Evolutionary conservation across 495 filamentous ascomycete genomes (phyloP), one percentile per base, ranked within the genome.

Genomic region (Durotheca rogersii): DNA sequence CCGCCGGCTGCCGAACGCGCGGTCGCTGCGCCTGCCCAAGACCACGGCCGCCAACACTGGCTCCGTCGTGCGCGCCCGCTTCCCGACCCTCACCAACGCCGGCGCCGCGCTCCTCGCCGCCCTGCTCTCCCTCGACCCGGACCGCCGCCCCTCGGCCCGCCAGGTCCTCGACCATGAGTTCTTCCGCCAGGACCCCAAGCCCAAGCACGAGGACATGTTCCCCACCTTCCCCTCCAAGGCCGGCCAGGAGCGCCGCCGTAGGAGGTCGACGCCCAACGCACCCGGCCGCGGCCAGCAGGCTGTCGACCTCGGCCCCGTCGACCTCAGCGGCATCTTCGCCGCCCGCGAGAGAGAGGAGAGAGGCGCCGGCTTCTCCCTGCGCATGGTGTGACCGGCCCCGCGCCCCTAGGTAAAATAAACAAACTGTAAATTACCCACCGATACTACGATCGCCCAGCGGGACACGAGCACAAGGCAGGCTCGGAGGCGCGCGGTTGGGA

Each of bases 171-270:
- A 75, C 16, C 90, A 96, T 67, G 75, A 81, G 32, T 98, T 93
- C 65, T 98, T 97, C 68, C 74, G 71, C 14, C 93, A 97, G 72
- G 85, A 95, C 48, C 93, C 93, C 0, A 85, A 84, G 23, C 88
- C 89, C 1, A 95, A 95, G 69, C 81, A 82, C 16, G 84, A 84
- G 64, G 86, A 83, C 56, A 87, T 94, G 85, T 91, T 94, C 56
- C 88, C 88, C 11, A 91, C 88, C 0, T 98, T 96, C 63, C 93
- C 93, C 1, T 90, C 85, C 39, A 96, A 96, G 69, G 93, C 92
- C 0, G 89, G 90, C 1, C 87, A 92, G 77, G 93, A 98, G 77
- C 87, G 84, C 63, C 67, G 90, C 58, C 73, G 89, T 50, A 72
- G 80, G 21, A 67, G 81, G 19, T 83, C 79, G 47, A 95, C 85